Percentiles rank a stretch among this genome's conserved stretches.
phyloP scores from a whole-genome alignment of 1,284 basidiomycete genomes.

The Ustilago tritici region DNA sequence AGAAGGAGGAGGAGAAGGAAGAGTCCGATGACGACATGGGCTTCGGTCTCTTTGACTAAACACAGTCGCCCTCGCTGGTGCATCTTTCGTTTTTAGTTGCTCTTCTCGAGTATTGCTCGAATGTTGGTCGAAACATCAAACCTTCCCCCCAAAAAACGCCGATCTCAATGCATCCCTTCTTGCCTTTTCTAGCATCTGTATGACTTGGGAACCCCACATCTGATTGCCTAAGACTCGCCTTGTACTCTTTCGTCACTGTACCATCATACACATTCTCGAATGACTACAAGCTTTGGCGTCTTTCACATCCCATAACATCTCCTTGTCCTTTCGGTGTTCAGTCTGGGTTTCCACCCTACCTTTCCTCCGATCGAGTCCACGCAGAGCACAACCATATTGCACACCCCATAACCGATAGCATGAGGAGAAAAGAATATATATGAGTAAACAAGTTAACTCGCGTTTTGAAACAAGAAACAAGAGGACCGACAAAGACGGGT shows the following conservation, averaged over 20 bases:
- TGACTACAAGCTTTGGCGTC: constrained; percentile 5
- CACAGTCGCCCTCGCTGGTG: constrained; percentile 7
- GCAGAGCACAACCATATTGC: neutral
- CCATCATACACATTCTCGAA: constrained; percentile 3
- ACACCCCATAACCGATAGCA: neutral
- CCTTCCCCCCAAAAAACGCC: constrained; percentile 15
- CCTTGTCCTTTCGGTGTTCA: too few relatives aligned
- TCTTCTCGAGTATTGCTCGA: neutral
- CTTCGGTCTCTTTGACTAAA: constrained; percentile 69
- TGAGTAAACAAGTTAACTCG: neutral
- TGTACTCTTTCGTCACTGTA: constrained; percentile 16
- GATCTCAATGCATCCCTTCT: neutral
- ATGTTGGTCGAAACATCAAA: constrained; percentile 10
- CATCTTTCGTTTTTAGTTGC: neutral
- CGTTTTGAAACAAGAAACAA: neutral
- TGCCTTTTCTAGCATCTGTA: neutral
- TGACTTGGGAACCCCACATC: neutral
- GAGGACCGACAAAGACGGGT: neutral
- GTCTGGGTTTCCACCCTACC: too few relatives aligned
- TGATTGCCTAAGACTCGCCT: constrained; percentile 5
- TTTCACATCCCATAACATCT: neutral
- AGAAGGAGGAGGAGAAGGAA: constrained; percentile 70
- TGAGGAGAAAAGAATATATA: constrained; percentile 1
- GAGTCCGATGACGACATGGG: constrained; percentile 69
- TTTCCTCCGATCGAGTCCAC: neutral